Conservation (phyloP, 345 rosid species). For the Arabidopsis arenosa region DNA sequence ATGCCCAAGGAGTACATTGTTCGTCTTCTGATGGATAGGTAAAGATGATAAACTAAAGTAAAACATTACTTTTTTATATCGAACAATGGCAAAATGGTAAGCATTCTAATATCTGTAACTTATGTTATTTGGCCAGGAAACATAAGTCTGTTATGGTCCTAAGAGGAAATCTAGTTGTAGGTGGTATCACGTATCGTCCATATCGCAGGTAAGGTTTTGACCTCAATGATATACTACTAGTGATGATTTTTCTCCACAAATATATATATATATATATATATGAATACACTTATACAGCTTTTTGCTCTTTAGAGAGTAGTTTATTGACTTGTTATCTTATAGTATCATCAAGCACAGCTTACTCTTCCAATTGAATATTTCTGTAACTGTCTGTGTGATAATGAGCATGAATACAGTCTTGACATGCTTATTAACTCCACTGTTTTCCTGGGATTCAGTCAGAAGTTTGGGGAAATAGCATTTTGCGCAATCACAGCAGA, state of each 20-base stretch:
- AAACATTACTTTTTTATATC: background rate
- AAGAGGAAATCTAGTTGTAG: conserved; percentile 84
- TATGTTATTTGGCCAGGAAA: conserved; percentile 60
- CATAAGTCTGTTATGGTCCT: conserved; percentile 99
- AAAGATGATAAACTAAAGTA: conserved; percentile 16
- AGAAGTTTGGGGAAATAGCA: conserved; percentile 98
- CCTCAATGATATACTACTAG: too few species aligned
- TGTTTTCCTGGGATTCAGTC: conserved; percentile 57
- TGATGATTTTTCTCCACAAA: background rate
- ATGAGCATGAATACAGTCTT: conserved; percentile 9
- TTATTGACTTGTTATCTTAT: conserved; percentile 12
- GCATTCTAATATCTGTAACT: conserved; percentile 34
- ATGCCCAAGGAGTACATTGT: conserved; percentile 99
- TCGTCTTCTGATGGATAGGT: conserved; percentile 99
- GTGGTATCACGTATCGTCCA: conserved; percentile 99
- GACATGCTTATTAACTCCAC: conserved; percentile 26
- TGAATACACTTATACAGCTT: background rate
- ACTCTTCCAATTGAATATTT: background rate
- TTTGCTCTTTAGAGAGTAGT: conserved; percentile 15
- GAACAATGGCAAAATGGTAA: background rate
- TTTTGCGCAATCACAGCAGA: conserved; percentile 99
- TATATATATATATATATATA: background rate
- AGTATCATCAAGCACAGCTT: background rate
- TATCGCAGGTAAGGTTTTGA: conserved; percentile 64
- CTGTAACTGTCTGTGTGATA: background rate